Evolutionary conservation across 192 early-diverging fungal genomes (phyloP), one percentile per base, ranked within the genome.

Genomic region (Oehlia diaphana): DNA sequence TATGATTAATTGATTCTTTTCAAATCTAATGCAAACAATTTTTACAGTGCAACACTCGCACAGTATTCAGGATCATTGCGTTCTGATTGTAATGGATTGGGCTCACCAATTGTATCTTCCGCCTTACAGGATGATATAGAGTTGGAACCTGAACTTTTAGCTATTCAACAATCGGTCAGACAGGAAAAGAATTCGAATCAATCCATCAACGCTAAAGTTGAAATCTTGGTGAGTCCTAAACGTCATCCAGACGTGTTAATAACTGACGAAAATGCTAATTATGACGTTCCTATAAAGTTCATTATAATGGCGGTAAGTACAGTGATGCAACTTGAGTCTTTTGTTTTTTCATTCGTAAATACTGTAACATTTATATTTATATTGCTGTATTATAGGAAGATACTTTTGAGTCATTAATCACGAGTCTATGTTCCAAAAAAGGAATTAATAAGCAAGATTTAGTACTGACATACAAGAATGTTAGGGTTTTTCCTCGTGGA

Each of bases 211-310:
- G 21, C 37, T 23, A 76, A 76, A 64, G 75, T 76, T 76, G 62
- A 65, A 63, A 65, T 76, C 10, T 31, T 64, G 31, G 61, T 76
- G 14, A 42, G 19, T 16, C 28, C 39, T 39, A 26, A 64, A 35
- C 63, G 39, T 23, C 37, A 65, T 64, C 75, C 62, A 4, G 16
- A 26, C 7, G 7, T 26, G 61, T 42, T 12, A 33, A 37, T 53
- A 28, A 21, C 26, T 21, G 78, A 73, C 23, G 28, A 37, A 9
- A 44, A 80, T n/a, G 23, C 67, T 50, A 33, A 71, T 31, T 71
- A 61, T 26, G 74, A 80, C n/a, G 76, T 37, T 44, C 72, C 74
- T n/a, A 66, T 80, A 47, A 80, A 76, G 21, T 75, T 80, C 63
- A 76, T 80, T 14, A 47, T 80, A 21, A 63, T 19, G 9, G 33